A percentile compares a stretch with the other conserved stretches of the same genome.
Evolutionary conservation across 805 yeast species (phyloP).

Genomic region (Ogataea haglerorum): DNA sequence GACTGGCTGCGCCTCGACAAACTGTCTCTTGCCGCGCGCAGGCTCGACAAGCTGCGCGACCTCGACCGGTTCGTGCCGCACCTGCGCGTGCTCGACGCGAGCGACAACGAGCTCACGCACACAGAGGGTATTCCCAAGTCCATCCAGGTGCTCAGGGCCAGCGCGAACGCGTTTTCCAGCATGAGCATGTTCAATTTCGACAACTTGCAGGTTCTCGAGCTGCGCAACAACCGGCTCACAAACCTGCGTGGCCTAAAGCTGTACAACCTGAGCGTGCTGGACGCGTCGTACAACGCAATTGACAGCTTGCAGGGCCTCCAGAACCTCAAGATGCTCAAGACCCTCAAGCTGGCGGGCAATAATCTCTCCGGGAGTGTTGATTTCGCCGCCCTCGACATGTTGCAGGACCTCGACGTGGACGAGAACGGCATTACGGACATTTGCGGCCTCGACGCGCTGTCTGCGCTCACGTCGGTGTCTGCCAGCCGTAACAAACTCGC

Average conservation of each 20-base stretch:
- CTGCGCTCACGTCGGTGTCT: conserved; percentile 38
- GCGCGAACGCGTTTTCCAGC: conserved; percentile 38
- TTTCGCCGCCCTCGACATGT: conserved; percentile 35
- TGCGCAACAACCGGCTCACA: conserved; percentile 37
- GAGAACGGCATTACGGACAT: conserved; percentile 39
- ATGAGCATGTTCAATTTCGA: conserved; percentile 40
- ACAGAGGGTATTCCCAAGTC: conserved; percentile 44
- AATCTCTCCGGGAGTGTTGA: conserved; percentile 37
- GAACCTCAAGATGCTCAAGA: conserved; percentile 37
- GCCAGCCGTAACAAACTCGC: conserved; percentile 40
- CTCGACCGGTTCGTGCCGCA: conserved; percentile 44
- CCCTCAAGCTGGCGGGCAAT: conserved; percentile 42
- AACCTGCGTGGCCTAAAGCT: conserved; percentile 39
- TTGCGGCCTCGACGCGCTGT: conserved; percentile 35
- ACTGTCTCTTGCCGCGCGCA: conserved; percentile 35
- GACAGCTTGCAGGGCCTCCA: conserved; percentile 36
- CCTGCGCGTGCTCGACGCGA: conserved; percentile 37
- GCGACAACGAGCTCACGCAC: conserved; percentile 40
- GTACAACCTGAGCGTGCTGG: conserved; percentile 41
- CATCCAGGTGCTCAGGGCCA: conserved; percentile 37
- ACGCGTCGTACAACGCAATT: conserved; percentile 37
- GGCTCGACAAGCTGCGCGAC: conserved; percentile 41
- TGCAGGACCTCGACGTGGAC: conserved; percentile 43
- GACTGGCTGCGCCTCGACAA: conserved; percentile 42
- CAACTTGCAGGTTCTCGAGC: conserved; percentile 42